Base-by-base conservation (phyloP, 176 grass and related monocot species). In the Oryza glaberrima region DNA sequence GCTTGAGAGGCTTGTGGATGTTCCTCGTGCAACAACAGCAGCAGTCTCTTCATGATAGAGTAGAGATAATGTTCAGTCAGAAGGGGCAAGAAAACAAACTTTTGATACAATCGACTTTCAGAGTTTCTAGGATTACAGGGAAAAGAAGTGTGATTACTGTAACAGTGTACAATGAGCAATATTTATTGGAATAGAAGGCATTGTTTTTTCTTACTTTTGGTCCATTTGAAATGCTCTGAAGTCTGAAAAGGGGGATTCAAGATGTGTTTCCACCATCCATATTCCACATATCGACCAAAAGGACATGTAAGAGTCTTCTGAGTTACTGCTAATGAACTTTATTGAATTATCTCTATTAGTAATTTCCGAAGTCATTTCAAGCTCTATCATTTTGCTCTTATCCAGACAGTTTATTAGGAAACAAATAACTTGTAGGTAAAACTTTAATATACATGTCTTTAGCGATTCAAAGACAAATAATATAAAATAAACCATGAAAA, bases 1-100 rank as follows among this genome's bases (percentile, higher is more conserved):
- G 81, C 77, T 95, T 14, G 93, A 98, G 81, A 83, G 91, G 65
- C 80, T 98, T 70, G 93, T 95, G 22, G 96, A 95, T 78, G 72
- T 76, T 74, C 91, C 87, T 25, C 71, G 64, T 64, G 80, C 89
- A 74, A 73, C 51, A 58, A 49, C 84, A 63, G 80, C 75, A 63
- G 75, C 79, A 61, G 80, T 75, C 25, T 86, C 88, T 16, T 86
- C 75, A 30, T 90, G 80, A 87, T 86, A 78, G 6, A 78, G 48
- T 64, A 51, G 69, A 68, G 28, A 83, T 77, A 36, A 73, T 79
- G 20, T 82, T 82, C 73, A 86, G n/a, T 32, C 70, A 51, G 46
- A 67, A 60, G 56, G 83, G 51, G 25, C 66, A 82, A 86, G 44
- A n/a, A 82, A 52, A 20, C 11, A 67, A 45, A 54, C 12, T 71